A percentile compares a stretch with the other conserved stretches of the same genome.
Conservation (phyloP, 1,139 yeast species). For the Petasospora rhodanensis region DNA sequence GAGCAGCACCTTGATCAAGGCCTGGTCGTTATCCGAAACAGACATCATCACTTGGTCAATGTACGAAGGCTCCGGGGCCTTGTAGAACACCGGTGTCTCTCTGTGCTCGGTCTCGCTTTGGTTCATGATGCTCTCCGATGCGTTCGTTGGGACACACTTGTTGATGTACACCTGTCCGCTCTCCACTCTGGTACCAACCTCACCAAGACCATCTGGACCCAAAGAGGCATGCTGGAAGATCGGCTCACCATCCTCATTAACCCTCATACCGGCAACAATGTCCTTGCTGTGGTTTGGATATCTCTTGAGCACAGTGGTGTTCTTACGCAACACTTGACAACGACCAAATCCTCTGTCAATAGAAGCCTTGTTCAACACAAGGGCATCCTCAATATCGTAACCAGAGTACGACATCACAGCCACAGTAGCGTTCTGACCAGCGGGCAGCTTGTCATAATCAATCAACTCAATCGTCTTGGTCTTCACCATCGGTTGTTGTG, state of each 20-base stretch:
- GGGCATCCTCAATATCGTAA: conserved; percentile 98
- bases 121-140: conserved; percentile 66
- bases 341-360: conserved; percentile 97
- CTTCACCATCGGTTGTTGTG: conserved; percentile 99
- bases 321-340: conserved; percentile 94
- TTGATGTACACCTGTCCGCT: conserved; percentile 94
- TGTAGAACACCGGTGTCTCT: conserved; percentile 87
- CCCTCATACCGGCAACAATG: conserved; percentile 85
- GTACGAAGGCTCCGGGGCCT: conserved; percentile 93
- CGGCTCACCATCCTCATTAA: conserved; percentile 73
- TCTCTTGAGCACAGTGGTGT: conserved; percentile 81
- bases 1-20: conserved; percentile 81
- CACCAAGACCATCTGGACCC: conserved; percentile 96
- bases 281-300: conserved; percentile 94
- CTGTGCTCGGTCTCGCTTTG: conserved; percentile 52
- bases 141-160: conserved; percentile 86
- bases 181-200: conserved; percentile 86
- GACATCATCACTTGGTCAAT: conserved; percentile 98
- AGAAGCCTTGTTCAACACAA: conserved; percentile 87
- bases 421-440: conserved; percentile 98
- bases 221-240: conserved; percentile 81
- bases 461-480: conserved; percentile 94
- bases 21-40: conserved; percentile 91
- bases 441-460: conserved; percentile 93
- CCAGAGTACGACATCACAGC: conserved; percentile 99